Conservation (phyloP, 1,139 yeast species). For the Yamadazyma atlantica region DNA sequence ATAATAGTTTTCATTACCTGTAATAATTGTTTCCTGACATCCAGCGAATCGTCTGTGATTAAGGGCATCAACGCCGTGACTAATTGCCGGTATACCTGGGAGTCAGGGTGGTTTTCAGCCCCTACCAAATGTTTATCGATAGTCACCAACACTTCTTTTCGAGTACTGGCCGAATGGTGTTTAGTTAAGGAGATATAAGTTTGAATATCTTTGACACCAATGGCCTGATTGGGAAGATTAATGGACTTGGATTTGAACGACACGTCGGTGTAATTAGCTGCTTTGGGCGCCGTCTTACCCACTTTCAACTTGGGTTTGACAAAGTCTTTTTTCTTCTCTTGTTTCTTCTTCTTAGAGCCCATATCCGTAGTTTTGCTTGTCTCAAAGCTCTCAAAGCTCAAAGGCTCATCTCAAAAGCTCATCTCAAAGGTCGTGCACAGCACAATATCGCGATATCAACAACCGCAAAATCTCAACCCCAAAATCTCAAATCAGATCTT, state of each 20-base stretch:
- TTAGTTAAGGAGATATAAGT: conserved; percentile 67
- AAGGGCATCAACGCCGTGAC: conserved; percentile 57
- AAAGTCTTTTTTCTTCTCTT: conserved; percentile 73
- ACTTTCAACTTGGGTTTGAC: conserved; percentile 81
- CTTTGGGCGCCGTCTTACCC: conserved; percentile 69
- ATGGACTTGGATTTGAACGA: conserved; percentile 78
- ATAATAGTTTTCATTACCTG: conserved; percentile 54
- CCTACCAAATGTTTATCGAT: conserved; percentile 49
- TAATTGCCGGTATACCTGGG: conserved; percentile 32
- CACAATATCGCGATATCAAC: too few relatives aligned
- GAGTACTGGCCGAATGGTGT: conserved; percentile 73
- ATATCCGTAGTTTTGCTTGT: conserved; percentile 21
- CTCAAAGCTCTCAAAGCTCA: too few relatives aligned
- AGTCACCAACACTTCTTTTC: conserved; percentile 67
- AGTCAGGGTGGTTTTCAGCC: conserved; percentile 44
- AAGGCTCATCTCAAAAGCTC: too few relatives aligned
- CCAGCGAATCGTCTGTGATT: conserved; percentile 57
- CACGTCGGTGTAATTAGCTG: conserved; percentile 80
- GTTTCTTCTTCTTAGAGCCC: conserved; percentile 61
- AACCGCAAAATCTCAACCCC: too few relatives aligned
- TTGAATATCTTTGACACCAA: conserved; percentile 47
- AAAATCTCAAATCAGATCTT: neutral
- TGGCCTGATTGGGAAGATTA: conserved; percentile 58
- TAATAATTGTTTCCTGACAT: conserved; percentile 64
- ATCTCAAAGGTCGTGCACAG: neutral